These are phyloP conservation scores for Polymyxa betae DNA, from an alignment of 208 protist genomes.

Conservation along the genomic window DNA sequence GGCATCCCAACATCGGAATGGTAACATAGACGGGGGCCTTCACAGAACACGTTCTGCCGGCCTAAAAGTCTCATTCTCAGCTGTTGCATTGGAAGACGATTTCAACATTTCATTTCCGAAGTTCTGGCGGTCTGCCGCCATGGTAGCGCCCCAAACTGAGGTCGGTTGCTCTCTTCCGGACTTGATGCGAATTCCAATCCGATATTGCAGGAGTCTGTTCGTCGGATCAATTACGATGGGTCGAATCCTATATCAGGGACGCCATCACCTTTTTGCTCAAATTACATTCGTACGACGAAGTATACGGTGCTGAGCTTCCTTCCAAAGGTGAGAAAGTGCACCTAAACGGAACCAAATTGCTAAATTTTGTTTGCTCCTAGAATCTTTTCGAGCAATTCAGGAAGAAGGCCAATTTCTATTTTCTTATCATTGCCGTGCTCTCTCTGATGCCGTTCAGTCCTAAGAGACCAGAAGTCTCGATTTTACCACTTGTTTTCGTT, in stretches of 20 bases:
- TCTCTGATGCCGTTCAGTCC: conserved; percentile 86
- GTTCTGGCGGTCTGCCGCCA: neutral
- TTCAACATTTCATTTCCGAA: neutral
- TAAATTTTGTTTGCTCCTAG: neutral
- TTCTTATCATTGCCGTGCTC: conserved; percentile 87
- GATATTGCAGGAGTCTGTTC: neutral
- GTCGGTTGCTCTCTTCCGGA: neutral
- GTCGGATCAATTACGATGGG: neutral
- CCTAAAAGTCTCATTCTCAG: neutral
- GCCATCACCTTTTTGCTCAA: conserved; percentile 74
- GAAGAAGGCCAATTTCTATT: conserved; percentile 89
- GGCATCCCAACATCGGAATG: neutral
- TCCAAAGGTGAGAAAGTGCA: conserved; percentile 78
- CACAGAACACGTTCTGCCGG: neutral
- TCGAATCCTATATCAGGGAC: neutral
- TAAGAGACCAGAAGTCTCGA: conserved; percentile 82
- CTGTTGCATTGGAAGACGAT: too few species aligned
- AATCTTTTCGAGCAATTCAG: conserved; percentile 81
- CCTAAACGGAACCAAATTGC: conserved; percentile 58
- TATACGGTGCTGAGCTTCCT: conserved; percentile 88
- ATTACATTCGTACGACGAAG: conserved; percentile 87
- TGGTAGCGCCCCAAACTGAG: conserved; percentile 12
- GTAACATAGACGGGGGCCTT: neutral
- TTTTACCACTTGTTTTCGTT: conserved; percentile 85
- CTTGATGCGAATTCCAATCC: neutral